These are phyloP conservation scores for Pseudogymnoascus sp. DNA, from an alignment of 2,329 filamentous ascomycete genomes.

Conservation along the genomic window DNA sequence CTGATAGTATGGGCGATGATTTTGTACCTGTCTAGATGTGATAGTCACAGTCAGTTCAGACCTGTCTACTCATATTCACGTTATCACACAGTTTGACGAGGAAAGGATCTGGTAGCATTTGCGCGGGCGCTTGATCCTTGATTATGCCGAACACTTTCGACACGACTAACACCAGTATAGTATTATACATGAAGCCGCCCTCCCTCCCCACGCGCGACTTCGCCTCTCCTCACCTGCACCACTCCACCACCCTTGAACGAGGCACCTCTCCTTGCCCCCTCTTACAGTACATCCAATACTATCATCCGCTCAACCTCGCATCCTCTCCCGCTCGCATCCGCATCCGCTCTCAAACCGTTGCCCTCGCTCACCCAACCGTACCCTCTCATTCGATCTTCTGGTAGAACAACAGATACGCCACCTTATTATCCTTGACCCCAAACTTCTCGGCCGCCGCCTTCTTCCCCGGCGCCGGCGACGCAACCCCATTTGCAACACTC, in stretches of 20 bases:
- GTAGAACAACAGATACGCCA: conserved; percentile 95
- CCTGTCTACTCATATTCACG: neutral
- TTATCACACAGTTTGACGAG: neutral
- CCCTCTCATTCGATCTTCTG: conserved; percentile 38
- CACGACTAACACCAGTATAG: conserved; percentile 2
- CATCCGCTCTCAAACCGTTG: neutral
- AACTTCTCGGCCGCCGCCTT: conserved; percentile 50
- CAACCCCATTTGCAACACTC: conserved; percentile 56
- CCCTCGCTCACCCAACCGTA: neutral
- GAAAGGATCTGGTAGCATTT: neutral
- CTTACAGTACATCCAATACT: neutral
- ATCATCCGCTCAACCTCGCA: neutral
- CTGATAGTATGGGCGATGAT: neutral
- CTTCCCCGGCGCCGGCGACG: conserved; percentile 33
- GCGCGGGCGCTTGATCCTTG: neutral
- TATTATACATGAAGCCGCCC: conserved; percentile 1
- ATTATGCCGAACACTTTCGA: conserved; percentile 1
- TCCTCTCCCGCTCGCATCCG: neutral
- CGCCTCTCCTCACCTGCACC: neutral
- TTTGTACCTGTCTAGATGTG: no score
- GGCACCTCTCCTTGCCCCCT: neutral
- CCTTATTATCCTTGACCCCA: conserved; percentile 81
- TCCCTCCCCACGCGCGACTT: neutral
- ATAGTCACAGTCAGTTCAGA: neutral
- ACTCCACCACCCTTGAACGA: neutral